Base-by-base conservation (phyloP, 2,329 filamentous ascomycete genomes). In the Phyllosticta capitalensis region DNA sequence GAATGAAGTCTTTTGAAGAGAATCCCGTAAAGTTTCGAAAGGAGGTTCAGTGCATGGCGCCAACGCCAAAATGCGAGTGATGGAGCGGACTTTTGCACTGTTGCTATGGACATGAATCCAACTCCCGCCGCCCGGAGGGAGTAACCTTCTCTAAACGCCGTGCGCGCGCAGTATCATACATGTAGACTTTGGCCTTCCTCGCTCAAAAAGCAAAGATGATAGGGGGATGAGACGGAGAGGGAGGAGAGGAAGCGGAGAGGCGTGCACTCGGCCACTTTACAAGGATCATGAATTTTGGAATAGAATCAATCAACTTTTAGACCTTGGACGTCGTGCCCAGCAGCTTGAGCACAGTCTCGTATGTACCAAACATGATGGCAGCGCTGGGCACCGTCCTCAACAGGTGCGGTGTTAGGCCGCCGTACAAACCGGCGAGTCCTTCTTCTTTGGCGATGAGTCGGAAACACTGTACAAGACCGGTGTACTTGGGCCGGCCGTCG, bases 281-380 rank as follows among this genome's bases (percentile, higher is more conserved):
- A 45, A 26, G 38, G 2, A n/a, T 45, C 38, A 45, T n/a, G 24
- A 26, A 26, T 26, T 26, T 26, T 26, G 24, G 24, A 7, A 26
- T 45, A 14, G n/a, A 45, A 45, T n/a, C 17, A 45, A 45, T 4
- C 38, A 26, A 52, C 49, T 9, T 38, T 65, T 65, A 74, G 52
- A 74, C 68, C 58, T 74, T 73, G 60, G 75, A 74, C 54, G 70
- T 75, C 62, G 76, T 74, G 2, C 78, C 78, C 49, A 80, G 63
- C 12, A 75, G 67, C 66, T 75, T 76, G 59, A 80, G 65, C n/a
- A 79, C 75, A n/a, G 71, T 74, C 64, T 80, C 78, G 59, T 79
- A 96, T 79, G 94, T 94, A 74, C 90, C 91, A 72, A 96, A 96
- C 89, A 95, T 96, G 72, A 97, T 95, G 65, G 89, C 91, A 7